Conservation (phyloP, 2,329 filamentous ascomycete genomes). For the Achaetomium macrosporum region DNA sequence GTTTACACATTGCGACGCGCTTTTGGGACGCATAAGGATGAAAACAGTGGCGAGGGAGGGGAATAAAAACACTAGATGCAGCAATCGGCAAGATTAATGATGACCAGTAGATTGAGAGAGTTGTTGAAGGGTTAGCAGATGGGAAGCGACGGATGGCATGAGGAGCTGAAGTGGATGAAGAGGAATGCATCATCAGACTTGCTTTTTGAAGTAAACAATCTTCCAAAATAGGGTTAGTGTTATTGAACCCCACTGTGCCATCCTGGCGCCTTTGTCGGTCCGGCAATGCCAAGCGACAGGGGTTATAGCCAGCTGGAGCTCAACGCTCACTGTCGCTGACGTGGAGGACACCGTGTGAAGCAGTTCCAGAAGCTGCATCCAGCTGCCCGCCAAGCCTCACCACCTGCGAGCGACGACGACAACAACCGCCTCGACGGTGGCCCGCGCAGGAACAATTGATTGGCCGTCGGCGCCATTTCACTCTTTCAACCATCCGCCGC, state of each 20-base stretch:
- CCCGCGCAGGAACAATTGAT: constrained; percentile 22
- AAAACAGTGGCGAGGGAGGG: background rate
- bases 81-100: background rate
- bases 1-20: constrained; percentile 28
- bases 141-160: background rate
- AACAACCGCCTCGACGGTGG: constrained; percentile 1
- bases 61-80: background rate
- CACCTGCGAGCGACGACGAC: constrained; percentile 10
- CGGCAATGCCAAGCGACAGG: constrained; percentile 15
- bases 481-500: background rate
- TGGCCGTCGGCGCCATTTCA: constrained; percentile 6
- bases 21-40: constrained; percentile 23
- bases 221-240: constrained; percentile 25
- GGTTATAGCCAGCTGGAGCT: constrained; percentile 11
- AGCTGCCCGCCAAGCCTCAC: constrained; percentile 13
- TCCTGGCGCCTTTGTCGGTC: constrained; percentile 7
- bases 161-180: constrained; percentile 2
- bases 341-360: constrained; percentile 17
- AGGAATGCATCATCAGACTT: constrained; percentile 4
- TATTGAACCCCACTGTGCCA: constrained; percentile 2
- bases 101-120: background rate
- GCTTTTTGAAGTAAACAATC: constrained; percentile 28
- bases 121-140: background rate
- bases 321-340: constrained; percentile 10
- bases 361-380: constrained; percentile 12